Conservation (phyloP, 1,284 basidiomycete species). For the Ceratobasidium sp. region DNA sequence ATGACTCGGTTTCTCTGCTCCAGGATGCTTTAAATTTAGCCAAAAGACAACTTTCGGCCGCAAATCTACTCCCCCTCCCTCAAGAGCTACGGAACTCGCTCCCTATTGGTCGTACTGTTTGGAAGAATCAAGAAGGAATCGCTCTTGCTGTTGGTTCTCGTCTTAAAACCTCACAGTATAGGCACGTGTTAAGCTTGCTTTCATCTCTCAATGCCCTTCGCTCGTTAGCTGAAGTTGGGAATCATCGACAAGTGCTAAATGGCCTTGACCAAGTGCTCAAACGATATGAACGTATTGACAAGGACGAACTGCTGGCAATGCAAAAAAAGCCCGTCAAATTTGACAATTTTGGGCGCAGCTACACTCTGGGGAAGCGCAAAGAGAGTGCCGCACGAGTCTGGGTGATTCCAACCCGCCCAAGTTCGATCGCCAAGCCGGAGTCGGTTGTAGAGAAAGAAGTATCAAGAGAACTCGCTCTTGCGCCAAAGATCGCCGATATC, state of each 20-base stretch:
- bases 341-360: constrained; percentile 80
- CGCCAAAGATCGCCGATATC: constrained; percentile 47
- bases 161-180: constrained; percentile 77
- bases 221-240: constrained; percentile 70
- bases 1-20: constrained; percentile 74
- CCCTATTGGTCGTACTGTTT: constrained; percentile 65
- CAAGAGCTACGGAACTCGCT: constrained; percentile 57
- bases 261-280: constrained; percentile 63
- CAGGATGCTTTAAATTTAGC: constrained; percentile 69
- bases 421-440: constrained; percentile 38
- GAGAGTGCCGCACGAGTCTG: constrained; percentile 89
- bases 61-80: constrained; percentile 81
- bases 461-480: constrained; percentile 39
- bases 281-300: constrained; percentile 70
- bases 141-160: constrained; percentile 62
- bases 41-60: constrained; percentile 65
- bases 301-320: constrained; percentile 59
- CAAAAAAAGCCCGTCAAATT: constrained; percentile 62
- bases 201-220: constrained; percentile 76
- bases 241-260: constrained; percentile 63
- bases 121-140: constrained; percentile 73
- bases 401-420: constrained; percentile 79
- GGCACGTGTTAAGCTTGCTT: constrained; percentile 69
- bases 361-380: constrained; percentile 84
- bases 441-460: constrained; percentile 1